Conservation (phyloP, 2,329 filamentous ascomycete species). For the Aspergillus ochraceus region DNA sequence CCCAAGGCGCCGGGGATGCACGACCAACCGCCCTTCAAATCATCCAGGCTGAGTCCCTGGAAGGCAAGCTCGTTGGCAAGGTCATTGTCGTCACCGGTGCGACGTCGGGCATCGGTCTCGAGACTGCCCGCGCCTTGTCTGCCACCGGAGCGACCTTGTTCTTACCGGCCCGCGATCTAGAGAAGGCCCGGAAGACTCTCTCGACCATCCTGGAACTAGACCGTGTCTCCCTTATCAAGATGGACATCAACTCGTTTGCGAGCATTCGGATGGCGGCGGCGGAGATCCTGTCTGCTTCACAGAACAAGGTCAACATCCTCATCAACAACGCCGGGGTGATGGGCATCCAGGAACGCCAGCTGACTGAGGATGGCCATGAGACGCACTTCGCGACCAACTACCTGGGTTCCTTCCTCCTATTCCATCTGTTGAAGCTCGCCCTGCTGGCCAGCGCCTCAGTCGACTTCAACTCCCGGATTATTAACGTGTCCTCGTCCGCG, state of each 20-base stretch:
- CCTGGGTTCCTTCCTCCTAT: constrained; percentile 55
- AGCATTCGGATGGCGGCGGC: constrained; percentile 1
- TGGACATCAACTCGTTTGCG: constrained; percentile 4
- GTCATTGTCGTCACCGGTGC: constrained; percentile 19
- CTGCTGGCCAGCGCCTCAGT: constrained; percentile 28
- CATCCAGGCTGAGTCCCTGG: constrained; percentile 21
- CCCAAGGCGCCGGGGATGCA: constrained; percentile 5
- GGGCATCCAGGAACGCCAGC: constrained; percentile 15
- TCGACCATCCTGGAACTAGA: constrained; percentile 15
- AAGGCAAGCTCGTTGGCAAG: constrained; percentile 37
- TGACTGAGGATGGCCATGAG: constrained; percentile 46
- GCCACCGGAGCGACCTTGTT: constrained; percentile 36
- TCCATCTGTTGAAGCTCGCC: constrained; percentile 47
- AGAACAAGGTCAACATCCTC: constrained; percentile 25
- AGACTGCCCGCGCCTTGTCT: constrained; percentile 48
- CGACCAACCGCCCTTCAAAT: constrained; percentile 11
- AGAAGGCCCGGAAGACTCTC: constrained; percentile 31
- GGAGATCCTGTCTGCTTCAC: constrained; percentile 9
- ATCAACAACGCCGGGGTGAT: constrained; percentile 51
- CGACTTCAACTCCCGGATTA: constrained; percentile 47
- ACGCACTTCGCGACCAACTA: constrained; percentile 55
- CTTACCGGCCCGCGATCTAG: constrained; percentile 35
- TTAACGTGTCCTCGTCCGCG: constrained; percentile 46
- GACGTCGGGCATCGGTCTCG: constrained; percentile 44
- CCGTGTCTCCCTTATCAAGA: constrained; percentile 15